Evolutionary conservation across 148 eudicot species (phyloP).

Genomic region (Amaranthus cruentus): DNA sequence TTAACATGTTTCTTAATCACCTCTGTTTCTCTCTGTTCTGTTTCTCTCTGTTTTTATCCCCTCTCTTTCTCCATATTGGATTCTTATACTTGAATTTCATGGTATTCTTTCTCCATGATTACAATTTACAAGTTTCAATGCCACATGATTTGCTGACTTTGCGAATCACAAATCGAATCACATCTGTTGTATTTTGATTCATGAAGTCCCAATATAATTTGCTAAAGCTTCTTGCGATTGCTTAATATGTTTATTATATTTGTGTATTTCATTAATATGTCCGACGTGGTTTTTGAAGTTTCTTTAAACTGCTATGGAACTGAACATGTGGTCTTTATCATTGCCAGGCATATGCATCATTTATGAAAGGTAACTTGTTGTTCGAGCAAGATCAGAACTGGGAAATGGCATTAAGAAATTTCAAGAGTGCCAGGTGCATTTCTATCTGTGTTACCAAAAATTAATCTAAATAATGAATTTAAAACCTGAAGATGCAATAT

Average conservation of each 20-base stretch:
- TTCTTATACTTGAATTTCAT: too few relatives aligned
- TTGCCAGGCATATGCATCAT: conserved; percentile 88
- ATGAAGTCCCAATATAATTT: too few relatives aligned
- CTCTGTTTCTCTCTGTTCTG: too few relatives aligned
- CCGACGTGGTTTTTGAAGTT: conserved; percentile 7
- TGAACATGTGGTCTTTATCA: conserved; percentile 12
- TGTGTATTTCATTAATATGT: not conserved
- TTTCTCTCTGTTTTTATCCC: too few relatives aligned
- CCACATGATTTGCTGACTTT: too few relatives aligned
- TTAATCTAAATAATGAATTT: not conserved
- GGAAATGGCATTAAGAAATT: conserved; percentile 81
- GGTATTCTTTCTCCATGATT: too few relatives aligned
- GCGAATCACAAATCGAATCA: too few relatives aligned
- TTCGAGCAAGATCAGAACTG: conserved; percentile 92
- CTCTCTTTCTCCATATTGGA: too few relatives aligned
- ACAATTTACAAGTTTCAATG: too few relatives aligned
- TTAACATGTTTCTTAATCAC: too few relatives aligned
- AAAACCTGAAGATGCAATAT: not conserved
- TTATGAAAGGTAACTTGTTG: conserved; percentile 77
- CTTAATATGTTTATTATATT: not conserved
- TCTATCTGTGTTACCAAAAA: not conserved
- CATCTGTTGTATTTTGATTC: too few relatives aligned
- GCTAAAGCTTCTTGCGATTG: too few relatives aligned
- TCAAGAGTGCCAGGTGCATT: conserved; percentile 86
- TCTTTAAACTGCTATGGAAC: not conserved